Base-by-base conservation (phyloP, 306 rosid species). In the Pachyrhizus erosus region DNA sequence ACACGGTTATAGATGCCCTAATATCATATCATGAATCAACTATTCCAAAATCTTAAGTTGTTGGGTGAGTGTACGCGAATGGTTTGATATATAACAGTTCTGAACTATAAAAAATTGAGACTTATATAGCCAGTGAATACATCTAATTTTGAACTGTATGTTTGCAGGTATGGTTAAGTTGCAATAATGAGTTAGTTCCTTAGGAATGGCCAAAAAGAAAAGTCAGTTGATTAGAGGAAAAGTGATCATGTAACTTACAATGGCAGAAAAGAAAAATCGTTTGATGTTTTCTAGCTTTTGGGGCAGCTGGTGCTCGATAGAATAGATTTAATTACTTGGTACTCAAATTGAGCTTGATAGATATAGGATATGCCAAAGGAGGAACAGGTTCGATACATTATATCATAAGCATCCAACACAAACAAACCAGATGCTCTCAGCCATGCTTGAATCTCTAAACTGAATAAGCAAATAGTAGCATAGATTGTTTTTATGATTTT, bases 371-470 rank as follows among this genome's bases (percentile, higher is more conserved):
- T 24, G 40, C 65, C n/a, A 27, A 13, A 27, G 12, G 23, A 31
- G 23, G 11, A 64, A 31, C n/a, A 10, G 23, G 70, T 17, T 15
- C 43, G 7, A 31, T 62, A 14, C 7, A 24, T 61, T 61, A 6
- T 31, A 29, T 64, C 10, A 15, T 31, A 64, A 31, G 29, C 70
- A 29, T 29, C 23, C 43, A 2, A 31, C 24, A 31, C 26, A 10
- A 65, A 34, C 8, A 65, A 65, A 7, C 24, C 71, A 34, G 14
- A 65, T n/a, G 23, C 9, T 64, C 24, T 29, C 70, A 62, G 10
- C 69, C 69, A 29, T 64, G 43, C 70, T 34, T 65, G 46, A 34
- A 65, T 34, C 71, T 64, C 70, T 29, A 64, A 31, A 31, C 48
- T 65, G 46, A 33, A 34, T n/a, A 21, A 55, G 31, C 15, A 55